Conservation (phyloP, 139 green algal species). For the Zygnema circumcarinatum region DNA sequence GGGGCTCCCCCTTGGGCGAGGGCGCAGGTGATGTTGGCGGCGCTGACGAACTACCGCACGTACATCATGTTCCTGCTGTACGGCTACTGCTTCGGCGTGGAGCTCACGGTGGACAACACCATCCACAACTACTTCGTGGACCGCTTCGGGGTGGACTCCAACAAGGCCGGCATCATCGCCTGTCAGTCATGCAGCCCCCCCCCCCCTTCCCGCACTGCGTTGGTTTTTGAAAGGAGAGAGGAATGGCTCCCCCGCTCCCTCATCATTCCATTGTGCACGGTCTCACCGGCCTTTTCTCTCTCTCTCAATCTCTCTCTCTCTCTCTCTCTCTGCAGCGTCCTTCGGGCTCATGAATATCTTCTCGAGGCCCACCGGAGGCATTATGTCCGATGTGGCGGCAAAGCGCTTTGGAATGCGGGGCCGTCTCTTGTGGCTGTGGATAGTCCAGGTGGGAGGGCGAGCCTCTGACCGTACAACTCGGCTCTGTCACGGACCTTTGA, state of each 20-base stretch:
- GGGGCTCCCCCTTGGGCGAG: no score
- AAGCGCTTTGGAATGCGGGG: conserved; percentile 75
- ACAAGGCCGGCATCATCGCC: conserved; percentile 53
- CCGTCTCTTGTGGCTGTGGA: conserved; percentile 77
- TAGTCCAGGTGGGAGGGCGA: conserved; percentile 64
- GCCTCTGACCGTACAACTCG: neutral
- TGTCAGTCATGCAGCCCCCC: neutral
- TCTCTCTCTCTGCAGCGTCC: conserved; percentile 22
- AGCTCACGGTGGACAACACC: conserved; percentile 85
- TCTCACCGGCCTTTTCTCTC: neutral
- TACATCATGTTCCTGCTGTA: conserved; percentile 74
- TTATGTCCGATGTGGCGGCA: conserved; percentile 70
- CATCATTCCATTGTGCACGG: neutral
- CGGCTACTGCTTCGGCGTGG: conserved; percentile 78
- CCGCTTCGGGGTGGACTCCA: conserved; percentile 72
- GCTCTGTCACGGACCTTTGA: neutral
- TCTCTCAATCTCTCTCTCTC: neutral
- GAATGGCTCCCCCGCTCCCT: neutral
- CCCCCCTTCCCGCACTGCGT: neutral
- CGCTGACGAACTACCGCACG: conserved; percentile 72
- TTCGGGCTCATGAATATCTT: conserved; percentile 88
- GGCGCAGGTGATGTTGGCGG: conserved; percentile 66
- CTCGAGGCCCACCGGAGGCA: conserved; percentile 76
- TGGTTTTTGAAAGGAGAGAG: no score
- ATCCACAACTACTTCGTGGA: conserved; percentile 76